Evolutionary conservation across 441 rosid genomes (phyloP), one percentile per base, ranked within the genome.

Genomic region (Francoa sonchifolia): DNA sequence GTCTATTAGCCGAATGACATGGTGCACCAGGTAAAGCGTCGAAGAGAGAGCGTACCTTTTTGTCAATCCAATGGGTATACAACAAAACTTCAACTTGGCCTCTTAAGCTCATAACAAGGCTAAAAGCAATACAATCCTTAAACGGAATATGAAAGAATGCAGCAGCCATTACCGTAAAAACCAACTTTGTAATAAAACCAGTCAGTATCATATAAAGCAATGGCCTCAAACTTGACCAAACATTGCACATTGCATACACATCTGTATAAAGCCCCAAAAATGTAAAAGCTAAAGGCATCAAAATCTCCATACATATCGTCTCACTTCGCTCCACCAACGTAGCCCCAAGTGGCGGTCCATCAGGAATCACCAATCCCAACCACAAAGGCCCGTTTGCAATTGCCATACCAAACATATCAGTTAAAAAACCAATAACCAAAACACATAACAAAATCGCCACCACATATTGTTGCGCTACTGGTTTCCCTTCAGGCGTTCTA

Each of bases 81-180:
- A 83, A 20, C 18, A 73, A 13, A 19, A 69, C n/a, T 62, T 83
- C 95, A 1, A 69, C 55, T 29, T 74, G 79, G 21, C 97, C 97
- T 59, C 79, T 72, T 34, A 88, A 45, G 69, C 64, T 74, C 69
- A 74, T 32, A 44, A 76, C 65, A 27, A 83, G 68, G 33, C 87
- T 59, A 16, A 83, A 67, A 4, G 84, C 56, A 14, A 83, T 42
- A 39, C 84, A 40, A 27, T 83, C 95, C 47, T 56, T 68, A 0
- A 54, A 10, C 0, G 97, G 78, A 17, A 69, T 43, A 31, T 61
- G 30, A 8, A 66, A 61, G 17, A 48, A 41, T 33, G 67, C 43
- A 27, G 77, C 58, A 42, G 61, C 53, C 0, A 41, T 8, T 8
- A 61, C 3, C 1, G 54, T 52, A 0, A 67, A 31, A 8, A 74